Base-by-base conservation (phyloP, 768 basidiomycete species). In the Boletus huronensis region DNA sequence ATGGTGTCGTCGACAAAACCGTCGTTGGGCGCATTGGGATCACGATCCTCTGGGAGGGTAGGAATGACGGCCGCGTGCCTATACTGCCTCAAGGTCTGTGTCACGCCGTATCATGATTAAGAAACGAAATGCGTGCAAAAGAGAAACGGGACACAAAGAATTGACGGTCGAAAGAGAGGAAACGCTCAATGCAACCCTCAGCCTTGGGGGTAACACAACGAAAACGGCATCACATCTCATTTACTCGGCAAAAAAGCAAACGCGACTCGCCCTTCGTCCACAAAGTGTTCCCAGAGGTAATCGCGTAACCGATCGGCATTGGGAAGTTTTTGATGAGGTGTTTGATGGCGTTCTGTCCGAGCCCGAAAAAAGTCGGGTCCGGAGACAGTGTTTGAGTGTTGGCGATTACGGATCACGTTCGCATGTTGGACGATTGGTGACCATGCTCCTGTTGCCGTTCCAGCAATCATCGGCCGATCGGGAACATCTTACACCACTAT, bases 401-500 rank as follows among this genome's bases (percentile, higher is more conserved):
- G 86, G 16, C 89, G 79, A 65, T 88, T 85, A 45, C 90, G 83
- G 55, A 93, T 83, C 39, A 80, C 79, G 64, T 92, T 93, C 1
- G 90, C 90, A 47, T 88, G 83, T 63, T 84, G 85, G 48, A 93
- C 89, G 59, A 93, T 88, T 60, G 78, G 83, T 5, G 87, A 84
- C 90, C 90, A 93, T 43, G 89, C 89, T 32, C 90, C 91, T 0
- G 90, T 93, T 31, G 90, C 89, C 1, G 90, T 92, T 17, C 88
- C 88, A 1, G 90, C 89, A 46, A 87, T 84, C 62, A 92, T 81
- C 39, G 87, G 82, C 44, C 82, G 80, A 60, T 84, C 86, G 3
- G 84, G 81, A 21, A 79, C 78, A 65, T 93, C 90, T 5, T 81
- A 79, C 17, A 88, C 84, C 48, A 87, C 79, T 61, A 93, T 90